Evolutionary conservation across 306 rosid genomes (phyloP).

Genomic region (Malus sieversii): DNA sequence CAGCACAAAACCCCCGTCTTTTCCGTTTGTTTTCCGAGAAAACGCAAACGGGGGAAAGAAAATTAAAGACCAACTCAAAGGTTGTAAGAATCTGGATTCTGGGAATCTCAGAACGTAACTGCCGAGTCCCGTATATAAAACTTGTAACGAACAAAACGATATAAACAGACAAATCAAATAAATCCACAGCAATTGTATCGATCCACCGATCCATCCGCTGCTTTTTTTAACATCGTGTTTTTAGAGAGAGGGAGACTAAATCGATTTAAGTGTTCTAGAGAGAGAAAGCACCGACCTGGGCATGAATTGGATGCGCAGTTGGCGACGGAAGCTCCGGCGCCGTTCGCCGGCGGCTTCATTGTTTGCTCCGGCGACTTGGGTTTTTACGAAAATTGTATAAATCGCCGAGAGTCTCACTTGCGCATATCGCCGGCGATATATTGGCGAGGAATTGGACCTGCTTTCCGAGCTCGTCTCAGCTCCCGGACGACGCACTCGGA

Average conservation of each 20-base stretch:
- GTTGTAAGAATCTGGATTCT: conserved; percentile 6
- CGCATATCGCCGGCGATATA: conserved; percentile 14
- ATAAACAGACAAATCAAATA: neutral
- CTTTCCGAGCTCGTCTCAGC: neutral
- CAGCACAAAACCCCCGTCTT: neutral
- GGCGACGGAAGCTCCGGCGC: conserved; percentile 26
- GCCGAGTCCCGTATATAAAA: conserved; percentile 11
- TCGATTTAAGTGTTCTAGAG: neutral
- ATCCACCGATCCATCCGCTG: conserved; percentile 18
- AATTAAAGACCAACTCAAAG: neutral
- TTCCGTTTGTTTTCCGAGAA: conserved; percentile 17
- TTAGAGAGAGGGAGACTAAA: neutral
- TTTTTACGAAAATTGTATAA: neutral
- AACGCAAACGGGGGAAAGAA: neutral
- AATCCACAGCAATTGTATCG: neutral
- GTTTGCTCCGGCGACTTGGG: conserved; percentile 11
- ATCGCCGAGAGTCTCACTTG: conserved; percentile 6
- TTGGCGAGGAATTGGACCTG: neutral
- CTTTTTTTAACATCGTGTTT: neutral
- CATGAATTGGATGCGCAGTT: conserved; percentile 27
- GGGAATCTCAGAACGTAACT: conserved; percentile 10
- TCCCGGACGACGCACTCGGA: neutral
- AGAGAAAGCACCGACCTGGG: conserved; percentile 36
- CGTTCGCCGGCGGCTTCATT: conserved; percentile 62
- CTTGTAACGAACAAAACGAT: neutral